Evolutionary conservation across 495 filamentous ascomycete genomes (phyloP).

Genomic region (Aspergillus ellipticus): DNA sequence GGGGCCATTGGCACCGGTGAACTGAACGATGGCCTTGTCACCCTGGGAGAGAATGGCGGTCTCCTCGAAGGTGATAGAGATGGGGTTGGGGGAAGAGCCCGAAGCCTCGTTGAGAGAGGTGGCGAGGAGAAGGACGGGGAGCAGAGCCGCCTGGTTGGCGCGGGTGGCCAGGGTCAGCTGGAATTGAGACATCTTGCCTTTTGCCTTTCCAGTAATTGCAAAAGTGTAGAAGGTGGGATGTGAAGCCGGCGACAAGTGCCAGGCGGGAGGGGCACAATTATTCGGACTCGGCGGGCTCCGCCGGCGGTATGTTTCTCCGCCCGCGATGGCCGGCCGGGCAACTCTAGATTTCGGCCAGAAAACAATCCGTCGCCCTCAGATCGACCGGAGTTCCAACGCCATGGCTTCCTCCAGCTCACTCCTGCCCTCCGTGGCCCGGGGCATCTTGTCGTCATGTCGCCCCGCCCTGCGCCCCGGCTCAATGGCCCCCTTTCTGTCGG

Average conservation of each 20-base stretch:
- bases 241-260: too few relatives aligned
- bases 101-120: conserved; percentile 48
- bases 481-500: conserved; percentile 33
- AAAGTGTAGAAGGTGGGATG: conserved; percentile 24
- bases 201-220: too few relatives aligned
- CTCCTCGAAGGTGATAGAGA: conserved; percentile 47
- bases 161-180: conserved; percentile 57
- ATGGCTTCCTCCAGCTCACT: conserved; percentile 41
- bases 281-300: conserved; percentile 18
- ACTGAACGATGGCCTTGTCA: conserved; percentile 43
- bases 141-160: conserved; percentile 52
- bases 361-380: conserved; percentile 19
- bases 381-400: conserved; percentile 1
- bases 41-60: conserved; percentile 37
- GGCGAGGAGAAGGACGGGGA: conserved; percentile 48
- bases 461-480: conserved; percentile 25
- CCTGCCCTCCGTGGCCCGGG: conserved; percentile 39
- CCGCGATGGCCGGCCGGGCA: conserved; percentile 6
- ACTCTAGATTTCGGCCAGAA: conserved; percentile 31
- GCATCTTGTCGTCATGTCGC: conserved; percentile 36
- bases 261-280: too few relatives aligned
- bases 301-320: conserved; percentile 37
- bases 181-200: conserved; percentile 34
- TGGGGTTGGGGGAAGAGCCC: conserved; percentile 40
- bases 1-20: conserved; percentile 29